Evolutionary conservation across 352 stramenopile species (phyloP).

Genomic region (Plasmopara halstedii): DNA sequence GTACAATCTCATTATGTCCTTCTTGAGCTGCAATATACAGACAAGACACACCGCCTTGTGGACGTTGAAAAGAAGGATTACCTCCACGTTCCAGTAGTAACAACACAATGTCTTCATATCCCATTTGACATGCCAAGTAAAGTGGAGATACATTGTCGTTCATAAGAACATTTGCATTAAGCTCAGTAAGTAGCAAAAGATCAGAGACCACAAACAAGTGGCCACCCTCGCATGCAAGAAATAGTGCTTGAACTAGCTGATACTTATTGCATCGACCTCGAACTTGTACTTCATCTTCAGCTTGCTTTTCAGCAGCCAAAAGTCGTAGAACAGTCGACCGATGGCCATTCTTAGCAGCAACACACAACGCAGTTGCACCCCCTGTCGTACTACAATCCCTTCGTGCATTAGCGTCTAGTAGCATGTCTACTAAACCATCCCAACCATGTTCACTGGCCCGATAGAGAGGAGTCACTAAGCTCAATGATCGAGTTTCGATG

Average conservation of each 20-base stretch:
- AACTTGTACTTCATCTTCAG: constrained; percentile 3
- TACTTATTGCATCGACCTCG: constrained; percentile 7
- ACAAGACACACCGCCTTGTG: constrained; percentile 55
- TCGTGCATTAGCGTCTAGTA: constrained; percentile 40
- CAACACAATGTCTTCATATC: constrained; percentile 51
- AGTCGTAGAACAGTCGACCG: constrained; percentile 42
- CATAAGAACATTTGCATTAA: constrained; percentile 69
- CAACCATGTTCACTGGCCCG: constrained; percentile 69
- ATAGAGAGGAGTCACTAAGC: constrained; percentile 67
- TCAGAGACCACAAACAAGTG: constrained; percentile 60
- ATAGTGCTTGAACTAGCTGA: constrained; percentile 56
- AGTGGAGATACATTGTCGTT: constrained; percentile 72
- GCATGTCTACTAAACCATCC: constrained; percentile 53
- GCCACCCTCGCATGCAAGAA: constrained; percentile 69
- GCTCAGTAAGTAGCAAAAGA: constrained; percentile 39
- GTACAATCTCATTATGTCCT: constrained; percentile 57
- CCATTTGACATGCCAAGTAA: constrained; percentile 82
- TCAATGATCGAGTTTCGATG: constrained; percentile 55
- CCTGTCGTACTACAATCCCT: constrained; percentile 35
- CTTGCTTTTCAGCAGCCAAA: constrained; percentile 30
- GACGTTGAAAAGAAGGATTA: constrained; percentile 56
- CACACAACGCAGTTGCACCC: constrained; percentile 61
- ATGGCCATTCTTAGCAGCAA: constrained; percentile 73
- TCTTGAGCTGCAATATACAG: constrained; percentile 79
- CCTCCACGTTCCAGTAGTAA: constrained; percentile 50